Base-by-base conservation (phyloP, 1,139 yeast genomes). In the Candida tropicalis region DNA sequence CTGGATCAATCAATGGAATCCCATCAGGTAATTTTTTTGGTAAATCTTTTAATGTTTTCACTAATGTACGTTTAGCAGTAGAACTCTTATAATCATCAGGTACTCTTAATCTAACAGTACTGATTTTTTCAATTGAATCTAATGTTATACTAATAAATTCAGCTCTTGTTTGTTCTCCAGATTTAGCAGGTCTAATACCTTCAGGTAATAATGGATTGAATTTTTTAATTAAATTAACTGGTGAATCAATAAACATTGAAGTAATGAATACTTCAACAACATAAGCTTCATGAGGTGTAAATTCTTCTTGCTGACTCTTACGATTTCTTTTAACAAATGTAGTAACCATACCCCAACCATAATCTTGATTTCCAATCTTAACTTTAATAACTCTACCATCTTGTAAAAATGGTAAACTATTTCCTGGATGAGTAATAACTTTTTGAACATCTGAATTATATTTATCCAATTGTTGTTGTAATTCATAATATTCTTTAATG, bases 281-380 rank as follows among this genome's bases (percentile, higher is more conserved):
- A 60, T 89, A 90, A 1, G 96, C 81, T 61, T 93, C 96, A 62
- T 91, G 97, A 51, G 87, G 95, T 11, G 84, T 71, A 56, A 66
- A 83, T 11, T 70, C 67, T 12, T 75, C 56, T 25, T 81, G 75
- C 13, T 34, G 38, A 25, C 45, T 40, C 32, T 25, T 42, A 54
- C 73, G 78, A 22, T 67, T 68, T 62, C 98, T 78, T 63, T 89
- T 90, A 39, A 78, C 74, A 56, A 84, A 87, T 31, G 82, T 79
- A 7, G 88, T 83, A 16, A 91, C 93, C 62, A 88, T 87, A 43
- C 93, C 97, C 99, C 99, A 95, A 9, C 97, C 97, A 60, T 90
- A 95, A 51, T 90, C 87, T 50, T 66, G 58, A 12, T 69, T 71
- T 12, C 77, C 78, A 33, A 82, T 70, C 45, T 76, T 76, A 15